Conservation (phyloP, 495 filamentous ascomycete species). For the Daldinia decipiens region DNA sequence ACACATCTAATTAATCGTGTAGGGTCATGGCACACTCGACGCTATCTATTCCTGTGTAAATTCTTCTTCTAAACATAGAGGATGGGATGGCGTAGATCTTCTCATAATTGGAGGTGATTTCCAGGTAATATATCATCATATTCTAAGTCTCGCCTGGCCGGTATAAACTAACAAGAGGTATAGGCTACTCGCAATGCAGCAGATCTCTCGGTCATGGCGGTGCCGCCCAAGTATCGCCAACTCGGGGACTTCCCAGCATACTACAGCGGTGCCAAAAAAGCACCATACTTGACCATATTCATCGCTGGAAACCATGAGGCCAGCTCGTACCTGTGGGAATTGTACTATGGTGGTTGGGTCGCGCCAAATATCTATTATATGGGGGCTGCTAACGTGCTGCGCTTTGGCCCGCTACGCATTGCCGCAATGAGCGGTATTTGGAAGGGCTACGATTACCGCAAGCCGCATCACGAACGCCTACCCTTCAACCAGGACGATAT, state of each 20-base stretch:
- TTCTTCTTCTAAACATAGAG: slow-evolving; percentile 67
- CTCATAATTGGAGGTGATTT: slow-evolving; percentile 94
- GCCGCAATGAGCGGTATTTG: slow-evolving; percentile 94
- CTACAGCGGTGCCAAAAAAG: slow-evolving; percentile 79
- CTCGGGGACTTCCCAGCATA: slow-evolving; percentile 94
- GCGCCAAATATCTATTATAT: slow-evolving; percentile 97
- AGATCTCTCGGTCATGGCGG: slow-evolving; percentile 86
- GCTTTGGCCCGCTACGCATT: slow-evolving; percentile 84
- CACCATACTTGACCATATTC: slow-evolving; percentile 91
- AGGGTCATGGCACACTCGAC: slow-evolving; percentile 92
- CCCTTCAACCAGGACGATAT: slow-evolving; percentile 80
- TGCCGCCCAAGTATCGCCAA: slow-evolving; percentile 82
- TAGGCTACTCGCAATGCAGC: slow-evolving; percentile 83
- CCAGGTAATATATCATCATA: slow-evolving; percentile 64
- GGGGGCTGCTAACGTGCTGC: slow-evolving; percentile 87
- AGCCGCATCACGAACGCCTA: slow-evolving; percentile 83
- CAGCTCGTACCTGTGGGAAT: slow-evolving; percentile 82
- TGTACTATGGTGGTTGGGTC: slow-evolving; percentile 97
- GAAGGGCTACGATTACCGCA: slow-evolving; percentile 85
- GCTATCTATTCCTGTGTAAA: slow-evolving; percentile 85
- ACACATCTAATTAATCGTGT: slow-evolving; percentile 23
- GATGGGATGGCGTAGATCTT: slow-evolving; percentile 81
- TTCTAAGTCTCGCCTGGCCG: not conserved
- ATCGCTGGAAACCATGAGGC: slow-evolving; percentile 96
- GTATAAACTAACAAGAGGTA: not conserved